Conservation (phyloP, 164 flowering plant species). For the Aristolochia californica region DNA sequence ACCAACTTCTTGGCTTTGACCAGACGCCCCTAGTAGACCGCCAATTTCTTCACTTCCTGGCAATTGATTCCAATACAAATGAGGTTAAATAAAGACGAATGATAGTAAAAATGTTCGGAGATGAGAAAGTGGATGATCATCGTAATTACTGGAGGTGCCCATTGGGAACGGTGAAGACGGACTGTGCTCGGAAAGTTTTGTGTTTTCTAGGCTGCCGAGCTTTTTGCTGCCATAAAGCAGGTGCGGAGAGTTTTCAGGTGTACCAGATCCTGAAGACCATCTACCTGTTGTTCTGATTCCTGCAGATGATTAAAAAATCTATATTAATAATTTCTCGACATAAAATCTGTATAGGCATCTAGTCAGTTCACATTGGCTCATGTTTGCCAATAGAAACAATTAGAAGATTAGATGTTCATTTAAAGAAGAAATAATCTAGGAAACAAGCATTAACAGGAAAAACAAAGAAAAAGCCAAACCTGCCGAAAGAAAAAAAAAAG, state of each 20-base stretch:
- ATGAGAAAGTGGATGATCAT: background rate
- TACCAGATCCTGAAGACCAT: conserved; percentile 19
- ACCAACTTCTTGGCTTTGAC: conserved; percentile 38
- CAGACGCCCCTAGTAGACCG: conserved; percentile 22
- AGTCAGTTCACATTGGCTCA: no score
- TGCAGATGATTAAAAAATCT: conserved; percentile 17
- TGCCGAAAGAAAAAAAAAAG: no score
- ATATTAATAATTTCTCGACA: no score
- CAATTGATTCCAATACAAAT: conserved; percentile 5
- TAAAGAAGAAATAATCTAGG: no score
- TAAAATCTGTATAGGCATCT: no score
- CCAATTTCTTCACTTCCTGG: conserved; percentile 32
- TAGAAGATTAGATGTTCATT: no score
- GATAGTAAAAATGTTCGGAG: conserved; percentile 3
- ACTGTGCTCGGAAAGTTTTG: conserved; percentile 13
- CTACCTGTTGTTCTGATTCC: conserved; percentile 19
- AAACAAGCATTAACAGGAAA: no score
- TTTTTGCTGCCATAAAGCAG: no score
- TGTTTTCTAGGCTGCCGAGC: conserved; percentile 16
- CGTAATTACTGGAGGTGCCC: conserved; percentile 16
- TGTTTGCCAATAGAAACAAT: no score
- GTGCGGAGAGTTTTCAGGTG: conserved; percentile 15
- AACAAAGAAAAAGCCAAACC: no score
- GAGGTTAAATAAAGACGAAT: background rate
- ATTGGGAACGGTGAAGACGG: conserved; percentile 20